Evolutionary conservation across 371 early-diverging fungal species (phyloP).

Genomic region (Lichtheimia ornata): DNA sequence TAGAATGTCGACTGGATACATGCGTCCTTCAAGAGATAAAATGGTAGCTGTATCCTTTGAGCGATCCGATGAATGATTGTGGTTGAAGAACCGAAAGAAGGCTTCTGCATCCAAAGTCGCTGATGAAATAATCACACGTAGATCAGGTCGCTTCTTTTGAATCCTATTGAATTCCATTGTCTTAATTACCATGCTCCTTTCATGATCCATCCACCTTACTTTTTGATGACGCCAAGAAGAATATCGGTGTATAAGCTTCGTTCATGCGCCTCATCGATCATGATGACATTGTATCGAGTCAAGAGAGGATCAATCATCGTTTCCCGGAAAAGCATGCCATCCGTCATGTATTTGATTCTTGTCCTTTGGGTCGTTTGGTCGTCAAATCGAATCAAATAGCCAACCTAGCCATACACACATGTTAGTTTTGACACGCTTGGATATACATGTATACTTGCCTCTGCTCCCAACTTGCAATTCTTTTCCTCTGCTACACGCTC

Average conservation of each 20-base stretch:
- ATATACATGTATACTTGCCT: conserved; percentile 45
- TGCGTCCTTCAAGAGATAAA: conserved; percentile 72
- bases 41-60: conserved; percentile 59
- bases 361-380: conserved; percentile 62
- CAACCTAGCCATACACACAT: conserved; percentile 30
- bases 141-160: conserved; percentile 61
- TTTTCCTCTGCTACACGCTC: conserved; percentile 94
- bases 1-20: conserved; percentile 73
- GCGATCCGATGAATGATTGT: conserved; percentile 31
- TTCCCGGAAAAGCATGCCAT: conserved; percentile 88
- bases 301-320: conserved; percentile 75
- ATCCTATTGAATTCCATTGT: conserved; percentile 39
- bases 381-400: conserved; percentile 80
- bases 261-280: conserved; percentile 96
- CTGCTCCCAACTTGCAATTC: conserved; percentile 78
- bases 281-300: conserved; percentile 78
- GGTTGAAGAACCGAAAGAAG: conserved; percentile 66
- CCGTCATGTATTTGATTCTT: conserved; percentile 88
- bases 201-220: conserved; percentile 38
- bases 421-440: no score
- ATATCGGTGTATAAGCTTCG: conserved; percentile 87
- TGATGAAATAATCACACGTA: conserved; percentile 76
- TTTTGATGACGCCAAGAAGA: conserved; percentile 77
- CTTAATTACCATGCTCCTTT: not conserved
- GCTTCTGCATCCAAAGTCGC: conserved; percentile 76